Evolutionary conservation across 2,329 filamentous ascomycete species (phyloP).

Genomic region (Botrytis pseudocinerea): DNA sequence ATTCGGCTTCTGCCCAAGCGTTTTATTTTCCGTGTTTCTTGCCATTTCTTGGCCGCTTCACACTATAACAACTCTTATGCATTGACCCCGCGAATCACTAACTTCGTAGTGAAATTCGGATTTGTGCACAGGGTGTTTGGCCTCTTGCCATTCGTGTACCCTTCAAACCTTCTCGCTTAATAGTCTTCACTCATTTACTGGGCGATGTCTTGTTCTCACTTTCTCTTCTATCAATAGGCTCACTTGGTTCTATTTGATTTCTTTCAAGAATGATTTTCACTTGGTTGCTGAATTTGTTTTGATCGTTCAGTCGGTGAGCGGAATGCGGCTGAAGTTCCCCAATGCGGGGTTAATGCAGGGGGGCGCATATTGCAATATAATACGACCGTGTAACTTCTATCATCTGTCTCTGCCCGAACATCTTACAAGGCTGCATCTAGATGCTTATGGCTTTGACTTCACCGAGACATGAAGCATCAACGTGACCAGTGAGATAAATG

Average conservation of each 20-base stretch:
- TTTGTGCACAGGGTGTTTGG: not conserved
- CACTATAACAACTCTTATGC: not conserved
- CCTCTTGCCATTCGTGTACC: not conserved
- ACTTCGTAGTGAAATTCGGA: not conserved
- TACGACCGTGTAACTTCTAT: conserved; percentile 5
- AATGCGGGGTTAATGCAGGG: conserved; percentile 15
- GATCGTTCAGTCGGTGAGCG: conserved; percentile 1
- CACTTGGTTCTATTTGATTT: not conserved
- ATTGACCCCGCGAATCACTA: not conserved
- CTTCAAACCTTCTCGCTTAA: not conserved
- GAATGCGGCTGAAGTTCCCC: conserved; percentile 6
- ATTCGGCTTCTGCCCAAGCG: not conserved
- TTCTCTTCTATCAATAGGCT: too few species aligned
- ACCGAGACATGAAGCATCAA: not conserved
- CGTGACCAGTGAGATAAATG: not conserved
- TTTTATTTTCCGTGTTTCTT: not conserved
- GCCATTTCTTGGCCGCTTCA: not conserved
- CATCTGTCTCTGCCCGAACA: not conserved
- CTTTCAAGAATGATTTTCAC: not conserved
- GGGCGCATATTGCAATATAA: conserved; percentile 2
- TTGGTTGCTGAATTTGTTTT: not conserved
- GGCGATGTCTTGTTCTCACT: not conserved
- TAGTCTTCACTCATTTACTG: not conserved
- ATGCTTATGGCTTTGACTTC: conserved; percentile 16
- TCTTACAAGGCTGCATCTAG: conserved; percentile 7